Evolutionary conservation across 441 rosid genomes (phyloP), one percentile per base, ranked within the genome.

Genomic region (Adansonia gregorii): DNA sequence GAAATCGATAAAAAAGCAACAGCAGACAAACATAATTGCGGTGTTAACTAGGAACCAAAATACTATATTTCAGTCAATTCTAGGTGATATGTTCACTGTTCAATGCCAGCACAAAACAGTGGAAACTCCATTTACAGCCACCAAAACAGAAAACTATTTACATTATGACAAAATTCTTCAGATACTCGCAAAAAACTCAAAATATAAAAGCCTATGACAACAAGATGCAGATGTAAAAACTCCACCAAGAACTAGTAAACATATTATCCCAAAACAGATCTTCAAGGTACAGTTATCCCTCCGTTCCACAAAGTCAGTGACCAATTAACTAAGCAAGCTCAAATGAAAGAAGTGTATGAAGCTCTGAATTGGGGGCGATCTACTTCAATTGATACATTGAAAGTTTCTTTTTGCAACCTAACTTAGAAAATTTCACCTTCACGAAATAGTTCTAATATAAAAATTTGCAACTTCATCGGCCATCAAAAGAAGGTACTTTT

Each of bases 291-390:
- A 60, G 35, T 7, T n/a, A 3, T 15, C 48, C 12, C 69, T 65
- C 11, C 2, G 48, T 39, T 65, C 69, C 48, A 35, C 20, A 15
- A 39, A 39, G 22, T 64, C 49, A n/a, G 46, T 10, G 14, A 45
- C 51, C 15, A 43, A 67, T 67, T 41, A 67, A 43, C 51, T 27
- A 67, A 67, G 17, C 52, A 43, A 67, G 71, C 43, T 63, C 17
- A 27, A 63, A 3, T 14, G 31, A 67, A 41, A 67, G 71, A 67
- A 31, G 19, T 15, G 68, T 41, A 14, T 45, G 35, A 45, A 43
- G 35, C 72, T 65, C 72, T 45, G 72, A 4, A 43, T 11, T 46
- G 52, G n/a, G 45, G 54, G 54, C 51, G 11, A 67, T 1, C n/a
- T 19, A 60, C 22, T 14, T 59, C 65, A 60, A 3, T 60, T 60